A percentile compares a stretch with the other conserved stretches of the same genome.
phyloP scores from a whole-genome alignment of 495 filamentous ascomycete genomes.

The Penicillium malachiteum region DNA sequence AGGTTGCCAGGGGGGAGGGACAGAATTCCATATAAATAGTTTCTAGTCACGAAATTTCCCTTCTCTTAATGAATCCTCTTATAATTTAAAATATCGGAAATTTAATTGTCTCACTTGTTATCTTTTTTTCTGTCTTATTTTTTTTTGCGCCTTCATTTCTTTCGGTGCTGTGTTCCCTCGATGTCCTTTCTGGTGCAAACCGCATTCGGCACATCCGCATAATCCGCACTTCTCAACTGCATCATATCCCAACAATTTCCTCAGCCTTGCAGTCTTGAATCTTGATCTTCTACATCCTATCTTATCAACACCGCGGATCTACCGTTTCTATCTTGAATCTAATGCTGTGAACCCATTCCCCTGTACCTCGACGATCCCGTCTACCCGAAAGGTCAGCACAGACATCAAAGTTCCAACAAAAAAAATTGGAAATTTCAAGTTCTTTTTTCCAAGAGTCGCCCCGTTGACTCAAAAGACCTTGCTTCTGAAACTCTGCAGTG shows the following conservation, averaged over 20 bases:
- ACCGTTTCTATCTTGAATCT: conserved; percentile 4
- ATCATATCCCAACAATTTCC: conserved; percentile 20
- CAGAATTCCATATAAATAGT: conserved; percentile 5
- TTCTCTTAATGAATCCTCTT: background rate
- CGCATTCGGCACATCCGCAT: conserved; percentile 29
- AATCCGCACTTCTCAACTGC: conserved; percentile 20
- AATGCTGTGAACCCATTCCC: conserved; percentile 13
- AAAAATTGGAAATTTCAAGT: background rate
- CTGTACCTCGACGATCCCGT: conserved; percentile 2
- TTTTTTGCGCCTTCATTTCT: conserved; percentile 16
- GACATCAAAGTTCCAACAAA: conserved; percentile 4
- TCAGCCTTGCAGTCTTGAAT: background rate
- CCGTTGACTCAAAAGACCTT: background rate
- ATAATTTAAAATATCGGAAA: background rate
- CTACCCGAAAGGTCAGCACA: conserved; percentile 9
- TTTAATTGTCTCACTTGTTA: conserved; percentile 6
- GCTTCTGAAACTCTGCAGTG: too few relatives aligned
- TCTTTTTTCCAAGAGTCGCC: background rate
- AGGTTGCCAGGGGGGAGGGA: background rate
- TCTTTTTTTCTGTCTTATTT: conserved; percentile 4
- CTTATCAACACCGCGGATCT: background rate
- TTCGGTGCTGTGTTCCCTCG: conserved; percentile 16
- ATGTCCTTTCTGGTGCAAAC: conserved; percentile 9
- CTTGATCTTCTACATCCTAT: background rate
- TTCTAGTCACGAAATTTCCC: conserved; percentile 2